Evolutionary conservation across 257 asterid species (phyloP).

Genomic region (Asclepias syriaca): DNA sequence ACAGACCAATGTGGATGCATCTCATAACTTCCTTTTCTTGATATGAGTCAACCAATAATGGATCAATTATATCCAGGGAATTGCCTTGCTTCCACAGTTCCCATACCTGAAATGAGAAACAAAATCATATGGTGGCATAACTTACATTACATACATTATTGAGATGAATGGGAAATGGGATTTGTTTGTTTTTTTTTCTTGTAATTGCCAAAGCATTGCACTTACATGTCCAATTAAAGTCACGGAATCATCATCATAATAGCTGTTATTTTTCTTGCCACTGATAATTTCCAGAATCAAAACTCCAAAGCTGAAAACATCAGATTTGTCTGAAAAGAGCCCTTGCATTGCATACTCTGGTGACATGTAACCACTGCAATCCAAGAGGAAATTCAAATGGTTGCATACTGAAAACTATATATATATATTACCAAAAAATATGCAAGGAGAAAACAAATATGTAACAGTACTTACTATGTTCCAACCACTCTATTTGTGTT

Average conservation of each 20-base stretch:
- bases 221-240: constrained; percentile 31
- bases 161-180: background rate
- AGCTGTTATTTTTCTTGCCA: constrained; percentile 25
- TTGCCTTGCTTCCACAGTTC: constrained; percentile 24
- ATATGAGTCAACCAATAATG: constrained; percentile 12
- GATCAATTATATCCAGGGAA: constrained; percentile 18
- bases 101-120: constrained; percentile 26
- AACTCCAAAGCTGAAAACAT: constrained; percentile 32
- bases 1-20: constrained; percentile 27
- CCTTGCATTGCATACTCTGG: constrained; percentile 45
- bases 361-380: constrained; percentile 39
- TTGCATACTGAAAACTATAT: background rate
- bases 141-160: background rate
- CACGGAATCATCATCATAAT: background rate
- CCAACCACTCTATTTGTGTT: constrained; percentile 31
- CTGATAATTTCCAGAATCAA: constrained; percentile 24
- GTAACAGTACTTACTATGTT: constrained; percentile 25
- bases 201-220: background rate
- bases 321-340: constrained; percentile 29
- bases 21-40: constrained; percentile 12
- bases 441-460: background rate
- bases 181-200: background rate
- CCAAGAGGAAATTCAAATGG: background rate
- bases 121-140: background rate
- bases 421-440: background rate